Base-by-base conservation (phyloP, 345 rosid species). In the Litchi chinensis region DNA sequence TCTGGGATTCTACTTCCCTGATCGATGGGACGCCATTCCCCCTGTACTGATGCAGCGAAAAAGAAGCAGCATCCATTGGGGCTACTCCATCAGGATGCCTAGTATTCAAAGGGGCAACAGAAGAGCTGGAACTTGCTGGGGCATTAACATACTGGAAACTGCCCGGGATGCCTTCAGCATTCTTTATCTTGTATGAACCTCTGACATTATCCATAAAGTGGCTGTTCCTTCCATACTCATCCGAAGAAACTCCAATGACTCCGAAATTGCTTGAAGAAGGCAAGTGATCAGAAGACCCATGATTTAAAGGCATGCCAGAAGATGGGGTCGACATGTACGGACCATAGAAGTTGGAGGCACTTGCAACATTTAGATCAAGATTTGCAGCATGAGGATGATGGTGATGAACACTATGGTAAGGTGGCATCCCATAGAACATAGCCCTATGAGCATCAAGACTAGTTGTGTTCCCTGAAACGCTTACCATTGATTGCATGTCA, bases 151-250 rank as follows among this genome's bases (percentile, higher is more conserved):
- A 82, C 74, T 86, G 94, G 77, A 83, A 82, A 87, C 79, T 75
- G 77, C 85, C 93, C 0, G 85, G 87, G 57, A 84, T 24, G 40
- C 82, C 88, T 80, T 90, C 93, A 26, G 88, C 77, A 60, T 82
- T 91, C 83, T 94, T 94, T 85, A 90, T 89, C 86, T 93, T 93
- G 84, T 80, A 93, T 57, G 88, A 67, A 52, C 87, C 90, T 81
- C 91, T 88, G 39, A 82, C 82, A 65, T 83, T 79, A 75, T 90
- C 93, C 89, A 89, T 80, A 72, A 83, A 86, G 72, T 83, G 87
- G 28, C 68, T 74, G 68, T 81, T 86, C 77, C 87, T 86, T 69
- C 89, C 92, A 80, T 87, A 82, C 41, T 89, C 93, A 74, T 84
- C 91, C 8, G 85, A 80, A 71, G 90, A 73, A 75, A 78, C 88